Evolutionary conservation across 2,329 filamentous ascomycete genomes (phyloP).

Genomic region (Fusarium paranaense): DNA sequence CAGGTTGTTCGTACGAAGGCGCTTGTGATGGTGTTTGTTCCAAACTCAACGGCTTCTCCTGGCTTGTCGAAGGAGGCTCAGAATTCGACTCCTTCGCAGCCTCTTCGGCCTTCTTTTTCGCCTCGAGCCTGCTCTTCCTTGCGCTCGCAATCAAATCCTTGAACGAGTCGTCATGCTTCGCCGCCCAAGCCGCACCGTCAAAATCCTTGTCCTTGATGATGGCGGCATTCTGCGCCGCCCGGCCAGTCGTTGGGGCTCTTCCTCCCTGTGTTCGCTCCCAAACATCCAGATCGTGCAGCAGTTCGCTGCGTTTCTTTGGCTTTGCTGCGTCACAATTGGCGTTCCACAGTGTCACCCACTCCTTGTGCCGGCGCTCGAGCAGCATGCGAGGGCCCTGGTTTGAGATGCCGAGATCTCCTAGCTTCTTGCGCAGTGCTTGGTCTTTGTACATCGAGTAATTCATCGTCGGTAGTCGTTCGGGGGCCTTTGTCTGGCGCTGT

Average conservation of each 20-base stretch:
- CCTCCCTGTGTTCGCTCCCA: constrained; percentile 90
- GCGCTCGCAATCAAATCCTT: constrained; percentile 83
- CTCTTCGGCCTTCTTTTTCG: constrained; percentile 47
- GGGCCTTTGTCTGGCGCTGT: constrained; percentile 52
- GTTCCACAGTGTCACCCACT: constrained; percentile 97
- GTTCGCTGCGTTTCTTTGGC: constrained; percentile 76
- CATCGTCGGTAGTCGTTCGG: constrained; percentile 79
- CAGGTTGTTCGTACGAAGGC: background rate
- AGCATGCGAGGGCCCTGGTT: constrained; percentile 74
- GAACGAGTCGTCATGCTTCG: constrained; percentile 80
- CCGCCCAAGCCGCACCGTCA: constrained; percentile 80
- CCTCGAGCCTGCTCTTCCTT: constrained; percentile 63
- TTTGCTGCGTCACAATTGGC: constrained; percentile 89
- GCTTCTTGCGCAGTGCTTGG: constrained; percentile 79
- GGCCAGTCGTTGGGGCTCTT: constrained; percentile 57
- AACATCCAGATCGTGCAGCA: constrained; percentile 81
- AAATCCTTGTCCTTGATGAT: constrained; percentile 89
- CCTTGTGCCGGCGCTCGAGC: constrained; percentile 83
- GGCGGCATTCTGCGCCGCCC: constrained; percentile 52
- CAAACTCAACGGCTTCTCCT: background rate
- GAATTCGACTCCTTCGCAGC: constrained; percentile 12
- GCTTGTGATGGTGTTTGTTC: background rate
- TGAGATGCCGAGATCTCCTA: constrained; percentile 83
- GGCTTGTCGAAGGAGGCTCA: background rate
- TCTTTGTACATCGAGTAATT: constrained; percentile 93